Conservation (phyloP, 345 rosid genomes). For the Eucalyptus paniculata region DNA sequence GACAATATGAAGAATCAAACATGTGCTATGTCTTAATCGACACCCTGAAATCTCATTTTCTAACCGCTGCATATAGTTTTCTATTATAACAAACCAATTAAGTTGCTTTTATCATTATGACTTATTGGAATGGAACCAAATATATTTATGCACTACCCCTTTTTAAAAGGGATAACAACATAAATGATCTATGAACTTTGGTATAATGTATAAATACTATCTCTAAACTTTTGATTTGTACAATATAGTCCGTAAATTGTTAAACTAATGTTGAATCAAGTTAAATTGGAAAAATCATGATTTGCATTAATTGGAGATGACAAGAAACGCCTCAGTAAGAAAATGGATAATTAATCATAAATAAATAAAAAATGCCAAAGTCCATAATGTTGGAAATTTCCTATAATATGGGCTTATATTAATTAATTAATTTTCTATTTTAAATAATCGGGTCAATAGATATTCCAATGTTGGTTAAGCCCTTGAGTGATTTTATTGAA, state of each 20-base stretch:
- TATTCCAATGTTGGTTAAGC: too few relatives aligned
- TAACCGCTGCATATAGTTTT: neutral
- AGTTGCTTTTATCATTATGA: neutral
- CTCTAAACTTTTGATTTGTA: neutral
- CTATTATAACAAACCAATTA: neutral
- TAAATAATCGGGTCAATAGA: too few relatives aligned
- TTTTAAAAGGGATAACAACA: neutral
- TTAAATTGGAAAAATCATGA: neutral
- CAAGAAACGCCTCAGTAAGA: neutral
- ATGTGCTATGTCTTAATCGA: neutral
- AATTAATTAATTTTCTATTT: too few relatives aligned
- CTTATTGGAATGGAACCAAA: neutral
- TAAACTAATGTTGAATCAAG: neutral
- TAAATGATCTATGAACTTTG: neutral
- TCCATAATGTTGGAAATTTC: too few relatives aligned
- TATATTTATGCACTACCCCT: neutral
- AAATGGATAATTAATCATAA: neutral
- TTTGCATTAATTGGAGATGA: neutral
- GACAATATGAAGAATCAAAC: neutral
- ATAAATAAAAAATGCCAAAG: neutral
- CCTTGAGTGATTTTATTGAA: too few relatives aligned
- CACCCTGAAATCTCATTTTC: neutral
- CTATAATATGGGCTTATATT: too few relatives aligned
- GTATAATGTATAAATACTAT: neutral
- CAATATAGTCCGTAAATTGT: neutral